Evolutionary conservation across 352 stramenopile genomes (phyloP), one percentile per base, ranked within the genome.

Genomic region (Globisporangium barbulae): DNA sequence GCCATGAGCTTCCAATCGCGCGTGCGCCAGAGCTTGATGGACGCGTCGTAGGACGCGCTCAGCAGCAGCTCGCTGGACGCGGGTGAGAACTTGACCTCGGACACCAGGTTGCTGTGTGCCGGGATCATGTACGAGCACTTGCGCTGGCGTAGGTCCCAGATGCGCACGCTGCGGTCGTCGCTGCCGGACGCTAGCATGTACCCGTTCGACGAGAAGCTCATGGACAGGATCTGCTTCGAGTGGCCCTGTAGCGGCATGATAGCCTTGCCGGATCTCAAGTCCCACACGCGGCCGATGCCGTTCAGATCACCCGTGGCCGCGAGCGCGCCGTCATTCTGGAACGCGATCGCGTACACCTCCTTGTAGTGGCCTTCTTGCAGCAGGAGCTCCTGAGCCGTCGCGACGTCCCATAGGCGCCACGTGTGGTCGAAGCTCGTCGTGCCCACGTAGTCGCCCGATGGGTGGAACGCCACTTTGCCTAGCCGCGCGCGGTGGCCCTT

Each of bases 391-490:
- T 90, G 81, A 8, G 81, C 86, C 1, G 90, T 97, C 37, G 97
- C 88, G 15, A 98, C 81, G 72, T 99, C 97, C 97, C 96, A 99
- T 17, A 99, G 80, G n/a, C 97, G 80, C 96, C 96, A 99, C 22
- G 96, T 98, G 65, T 98, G 89, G 73, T 99, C 97, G 68, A 98
- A 98, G 71, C 90, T 98, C 10, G 96, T 98, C 8, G 95, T 99
- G 28, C 84, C 96, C 6, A 99, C 76, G 67, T 93, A 94, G 45
- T 89, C 69, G 15, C 96, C 94, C n/a, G 86, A 75, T 4, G 97
- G 96, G 77, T 99, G 97, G 69, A 98, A 99, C 8, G 89, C 94
- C 25, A 98, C 85, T 60, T 91, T 93, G 13, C 85, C 84, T 49
- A 96, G 63, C 31, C 87, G 83, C 9, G 84, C 80, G 22, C 78